These are phyloP conservation scores for Rhodotorula sp. DNA, from an alignment of 1,284 basidiomycete genomes.

Conservation along the genomic window DNA sequence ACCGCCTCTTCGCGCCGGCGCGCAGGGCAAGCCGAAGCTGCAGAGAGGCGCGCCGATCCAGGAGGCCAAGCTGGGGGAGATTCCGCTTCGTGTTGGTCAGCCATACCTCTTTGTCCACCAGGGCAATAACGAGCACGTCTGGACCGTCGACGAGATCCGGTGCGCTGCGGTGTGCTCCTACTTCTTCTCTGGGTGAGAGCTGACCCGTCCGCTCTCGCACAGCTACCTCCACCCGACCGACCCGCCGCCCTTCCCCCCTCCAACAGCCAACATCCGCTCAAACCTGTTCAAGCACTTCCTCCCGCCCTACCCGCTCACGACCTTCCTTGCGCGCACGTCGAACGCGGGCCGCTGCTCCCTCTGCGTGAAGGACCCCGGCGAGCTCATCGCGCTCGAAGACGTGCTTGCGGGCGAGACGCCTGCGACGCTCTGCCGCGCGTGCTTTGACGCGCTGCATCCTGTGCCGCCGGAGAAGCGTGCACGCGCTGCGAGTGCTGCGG, in stretches of 20 bases:
- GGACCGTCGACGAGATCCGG: conserved; percentile 73
- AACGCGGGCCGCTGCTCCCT: conserved; percentile 27
- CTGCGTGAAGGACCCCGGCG: conserved; percentile 40
- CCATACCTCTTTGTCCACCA: conserved; percentile 78
- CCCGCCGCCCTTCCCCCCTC: neutral
- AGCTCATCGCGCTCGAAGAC: conserved; percentile 36
- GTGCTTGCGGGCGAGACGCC: conserved; percentile 38
- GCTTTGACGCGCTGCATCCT: conserved; percentile 39
- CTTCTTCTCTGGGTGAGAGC: neutral
- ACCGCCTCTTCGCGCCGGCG: neutral
- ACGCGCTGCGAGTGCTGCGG: too few relatives aligned
- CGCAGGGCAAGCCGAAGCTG: conserved; percentile 2
- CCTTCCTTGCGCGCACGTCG: conserved; percentile 33
- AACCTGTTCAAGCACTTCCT: neutral
- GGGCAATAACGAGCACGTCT: conserved; percentile 76
- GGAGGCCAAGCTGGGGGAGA: conserved; percentile 17
- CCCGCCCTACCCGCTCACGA: conserved; percentile 41
- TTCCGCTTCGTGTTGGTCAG: conserved; percentile 49
- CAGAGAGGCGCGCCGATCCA: conserved; percentile 8
- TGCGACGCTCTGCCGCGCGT: conserved; percentile 31
- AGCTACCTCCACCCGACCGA: conserved; percentile 20
- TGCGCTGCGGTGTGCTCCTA: conserved; percentile 45
- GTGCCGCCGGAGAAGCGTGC: neutral
- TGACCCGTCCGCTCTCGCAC: neutral
- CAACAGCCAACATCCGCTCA: neutral